A percentile compares a stretch with the other conserved stretches of the same genome.
phyloP scores from a whole-genome alignment of 2,329 filamentous ascomycete species.

The Penicillium nordicum region DNA sequence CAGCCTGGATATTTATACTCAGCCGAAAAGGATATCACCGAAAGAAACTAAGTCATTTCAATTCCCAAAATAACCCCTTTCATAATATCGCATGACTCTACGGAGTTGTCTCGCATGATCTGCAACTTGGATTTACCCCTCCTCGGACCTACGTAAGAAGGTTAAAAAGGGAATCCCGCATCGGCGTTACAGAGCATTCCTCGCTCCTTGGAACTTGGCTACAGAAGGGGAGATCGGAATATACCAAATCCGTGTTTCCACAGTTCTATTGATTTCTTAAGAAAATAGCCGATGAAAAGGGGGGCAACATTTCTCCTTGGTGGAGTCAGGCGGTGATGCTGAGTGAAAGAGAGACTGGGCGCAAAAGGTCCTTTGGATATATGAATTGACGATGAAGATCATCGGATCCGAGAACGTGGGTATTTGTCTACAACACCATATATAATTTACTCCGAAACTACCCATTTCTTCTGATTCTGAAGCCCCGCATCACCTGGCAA shows the following conservation, averaged over 20 bases:
- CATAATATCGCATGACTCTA: constrained; percentile 22
- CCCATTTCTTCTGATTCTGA: not conserved
- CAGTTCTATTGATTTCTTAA: not conserved
- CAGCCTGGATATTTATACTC: not conserved
- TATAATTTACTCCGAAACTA: not conserved
- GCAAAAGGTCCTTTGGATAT: not conserved
- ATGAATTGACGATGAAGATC: constrained; percentile 2
- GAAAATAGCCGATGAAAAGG: constrained; percentile 4
- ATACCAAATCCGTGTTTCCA: constrained; percentile 9
- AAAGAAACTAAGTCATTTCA: not conserved
- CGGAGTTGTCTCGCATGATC: constrained; percentile 24
- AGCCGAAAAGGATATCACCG: not conserved
- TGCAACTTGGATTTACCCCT: constrained; percentile 26
- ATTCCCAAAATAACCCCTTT: not conserved
- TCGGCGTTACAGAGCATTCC: constrained; percentile 17
- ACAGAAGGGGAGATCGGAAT: not conserved
- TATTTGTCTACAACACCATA: not conserved
- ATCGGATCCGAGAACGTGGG: constrained; percentile 3
- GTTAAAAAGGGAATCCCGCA: constrained; percentile 5
- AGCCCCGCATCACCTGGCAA: not conserved
- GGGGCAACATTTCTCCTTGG: constrained; percentile 1
- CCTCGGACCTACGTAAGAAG: constrained; percentile 24
- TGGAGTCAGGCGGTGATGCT: constrained; percentile 6
- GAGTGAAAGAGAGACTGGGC: constrained; percentile 7
- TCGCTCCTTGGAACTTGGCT: constrained; percentile 9